Evolutionary conservation across 83 land plant genomes (phyloP).

Genomic region (Thuja plicata): DNA sequence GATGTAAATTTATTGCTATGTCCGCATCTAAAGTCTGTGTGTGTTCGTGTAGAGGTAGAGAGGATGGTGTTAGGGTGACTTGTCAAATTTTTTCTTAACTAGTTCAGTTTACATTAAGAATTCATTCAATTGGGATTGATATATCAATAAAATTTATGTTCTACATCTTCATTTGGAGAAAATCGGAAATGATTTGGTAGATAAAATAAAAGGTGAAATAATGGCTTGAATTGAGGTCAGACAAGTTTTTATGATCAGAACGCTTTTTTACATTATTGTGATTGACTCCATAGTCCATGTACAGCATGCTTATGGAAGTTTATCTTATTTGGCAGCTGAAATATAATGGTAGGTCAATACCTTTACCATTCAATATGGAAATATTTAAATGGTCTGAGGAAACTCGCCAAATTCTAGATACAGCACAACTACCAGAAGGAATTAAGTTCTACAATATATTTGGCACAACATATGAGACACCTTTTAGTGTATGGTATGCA

Average conservation of each 20-base stretch:
- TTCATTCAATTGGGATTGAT: neutral
- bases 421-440: conserved; percentile 75
- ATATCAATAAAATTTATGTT: neutral
- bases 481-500: conserved; percentile 79
- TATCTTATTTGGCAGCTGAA: conserved; percentile 40
- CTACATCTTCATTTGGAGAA: neutral
- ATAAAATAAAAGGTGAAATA: neutral
- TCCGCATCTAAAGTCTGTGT: neutral
- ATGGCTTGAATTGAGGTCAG: neutral
- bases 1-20: neutral
- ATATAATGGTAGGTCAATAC: conserved; percentile 53
- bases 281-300: neutral
- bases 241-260: neutral
- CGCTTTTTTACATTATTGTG: neutral
- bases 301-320: neutral
- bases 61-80: neutral
- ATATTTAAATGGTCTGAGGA: conserved; percentile 74
- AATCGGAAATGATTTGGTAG: neutral
- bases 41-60: neutral
- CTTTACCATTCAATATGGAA: conserved; percentile 72
- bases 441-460: conserved; percentile 80
- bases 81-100: neutral
- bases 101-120: neutral
- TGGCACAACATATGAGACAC: conserved; percentile 82
- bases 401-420: conserved; percentile 61